phyloP scores from a whole-genome alignment of 225 moss, liverwort and hornwort genomes.

The Bryum argenteum region DNA sequence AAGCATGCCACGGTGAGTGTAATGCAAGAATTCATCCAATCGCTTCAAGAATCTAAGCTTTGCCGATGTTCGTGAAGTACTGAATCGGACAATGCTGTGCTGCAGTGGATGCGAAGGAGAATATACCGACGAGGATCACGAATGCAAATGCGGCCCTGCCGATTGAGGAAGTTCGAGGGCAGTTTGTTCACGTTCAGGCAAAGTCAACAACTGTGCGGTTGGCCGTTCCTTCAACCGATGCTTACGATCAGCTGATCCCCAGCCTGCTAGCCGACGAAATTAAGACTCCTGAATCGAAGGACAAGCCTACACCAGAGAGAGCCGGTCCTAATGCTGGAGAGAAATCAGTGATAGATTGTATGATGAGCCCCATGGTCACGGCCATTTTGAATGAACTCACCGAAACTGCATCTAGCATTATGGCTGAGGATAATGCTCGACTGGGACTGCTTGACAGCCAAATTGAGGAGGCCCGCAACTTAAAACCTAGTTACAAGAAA shows the following conservation, averaged over 20 bases:
- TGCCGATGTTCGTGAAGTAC: neutral
- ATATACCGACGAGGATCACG: conserved; percentile 32
- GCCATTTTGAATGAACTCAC: conserved; percentile 54
- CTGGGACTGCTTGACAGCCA: conserved; percentile 41
- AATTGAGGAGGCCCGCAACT: conserved; percentile 37
- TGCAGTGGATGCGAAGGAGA: conserved; percentile 47
- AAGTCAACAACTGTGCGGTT: conserved; percentile 19
- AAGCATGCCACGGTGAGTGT: neutral
- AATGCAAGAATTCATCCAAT: neutral
- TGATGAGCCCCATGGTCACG: conserved; percentile 48
- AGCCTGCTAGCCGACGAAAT: conserved; percentile 9
- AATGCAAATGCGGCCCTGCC: conserved; percentile 28
- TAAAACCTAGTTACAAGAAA: conserved; percentile 33
- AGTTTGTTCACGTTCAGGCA: conserved; percentile 17
- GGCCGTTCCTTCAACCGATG: conserved; percentile 9
- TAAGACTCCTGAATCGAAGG: conserved; percentile 21
- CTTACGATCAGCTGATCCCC: conserved; percentile 14
- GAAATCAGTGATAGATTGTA: conserved; percentile 26
- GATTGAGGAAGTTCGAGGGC: conserved; percentile 19
- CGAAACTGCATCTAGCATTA: conserved; percentile 40
- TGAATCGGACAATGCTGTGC: conserved; percentile 17
- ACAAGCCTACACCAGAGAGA: conserved; percentile 16
- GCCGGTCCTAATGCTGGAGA: conserved; percentile 15
- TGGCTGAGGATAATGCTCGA: conserved; percentile 44
- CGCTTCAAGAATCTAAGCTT: neutral